Conservation (phyloP, 2,329 filamentous ascomycete genomes). For the Pseudovirgaria hyperparasitica region DNA sequence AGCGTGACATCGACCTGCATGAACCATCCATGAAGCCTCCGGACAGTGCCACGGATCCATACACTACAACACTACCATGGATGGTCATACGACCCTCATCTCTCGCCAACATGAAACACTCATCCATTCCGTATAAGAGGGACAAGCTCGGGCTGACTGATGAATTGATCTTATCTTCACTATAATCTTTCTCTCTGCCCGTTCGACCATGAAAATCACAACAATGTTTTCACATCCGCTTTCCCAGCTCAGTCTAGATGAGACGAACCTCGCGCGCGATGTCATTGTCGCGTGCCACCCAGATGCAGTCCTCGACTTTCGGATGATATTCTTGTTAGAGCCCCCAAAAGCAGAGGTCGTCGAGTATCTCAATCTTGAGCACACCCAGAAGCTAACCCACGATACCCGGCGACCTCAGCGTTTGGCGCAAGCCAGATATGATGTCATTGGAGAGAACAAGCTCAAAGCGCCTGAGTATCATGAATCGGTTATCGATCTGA, state of each 20-base stretch:
- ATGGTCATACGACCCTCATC: too few relatives aligned
- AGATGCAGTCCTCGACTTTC: conserved; percentile 29
- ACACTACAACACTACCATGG: too few relatives aligned
- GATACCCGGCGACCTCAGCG: conserved; percentile 33
- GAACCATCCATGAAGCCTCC: too few relatives aligned
- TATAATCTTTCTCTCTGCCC: too few relatives aligned
- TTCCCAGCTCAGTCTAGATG: conserved; percentile 42
- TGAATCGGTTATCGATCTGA: conserved; percentile 40
- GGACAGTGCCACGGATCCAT: too few relatives aligned
- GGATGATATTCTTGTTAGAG: conserved; percentile 39
- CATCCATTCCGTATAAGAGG: too few relatives aligned
- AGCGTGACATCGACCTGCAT: too few relatives aligned
- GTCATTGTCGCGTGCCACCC: conserved; percentile 32
- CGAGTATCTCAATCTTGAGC: conserved; percentile 35
- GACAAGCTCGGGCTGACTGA: too few relatives aligned
- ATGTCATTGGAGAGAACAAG: conserved; percentile 39
- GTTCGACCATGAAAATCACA: too few relatives aligned
- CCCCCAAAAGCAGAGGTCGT: conserved; percentile 36
- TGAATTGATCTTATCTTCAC: too few relatives aligned
- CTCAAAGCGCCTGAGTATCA: conserved; percentile 42
- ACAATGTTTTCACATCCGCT: conserved; percentile 36
- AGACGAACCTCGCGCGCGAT: conserved; percentile 39
- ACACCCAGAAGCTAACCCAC: conserved; percentile 24
- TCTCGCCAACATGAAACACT: too few relatives aligned
- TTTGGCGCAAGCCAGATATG: conserved; percentile 42